These are phyloP conservation scores for Arthrobotrys musiformis DNA, from an alignment of 2,329 filamentous ascomycete species.

Conservation along the genomic window DNA sequence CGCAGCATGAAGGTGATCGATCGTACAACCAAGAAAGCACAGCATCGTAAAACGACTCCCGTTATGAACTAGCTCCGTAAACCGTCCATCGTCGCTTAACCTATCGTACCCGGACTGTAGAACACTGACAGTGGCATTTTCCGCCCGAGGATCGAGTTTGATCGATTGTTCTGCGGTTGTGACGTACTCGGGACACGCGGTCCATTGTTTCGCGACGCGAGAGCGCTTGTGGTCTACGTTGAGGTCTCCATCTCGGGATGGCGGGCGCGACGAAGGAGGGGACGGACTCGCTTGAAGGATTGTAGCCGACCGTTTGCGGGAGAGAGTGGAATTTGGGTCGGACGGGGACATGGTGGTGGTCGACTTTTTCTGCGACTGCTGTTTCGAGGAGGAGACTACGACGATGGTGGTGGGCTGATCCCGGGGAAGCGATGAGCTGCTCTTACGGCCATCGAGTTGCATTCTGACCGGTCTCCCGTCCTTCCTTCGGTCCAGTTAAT, in stretches of 20 bases:
- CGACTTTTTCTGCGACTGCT: slow-evolving; percentile 14
- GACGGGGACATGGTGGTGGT: slow-evolving; percentile 33
- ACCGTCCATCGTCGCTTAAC: slow-evolving; percentile 52
- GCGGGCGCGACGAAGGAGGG: slow-evolving; percentile 50
- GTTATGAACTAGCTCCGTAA: slow-evolving; percentile 54
- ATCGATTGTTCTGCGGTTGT: slow-evolving; percentile 56
- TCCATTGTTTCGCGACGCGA: slow-evolving; percentile 51
- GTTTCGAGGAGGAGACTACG: slow-evolving; percentile 14
- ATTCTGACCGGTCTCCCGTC: slow-evolving; percentile 29
- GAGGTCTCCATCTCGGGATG: slow-evolving; percentile 32
- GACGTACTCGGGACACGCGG: slow-evolving; percentile 46
- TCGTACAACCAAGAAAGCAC: slow-evolving; percentile 58
- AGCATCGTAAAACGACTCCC: slow-evolving; percentile 58
- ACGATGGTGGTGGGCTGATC: slow-evolving; percentile 26
- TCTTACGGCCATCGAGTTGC: slow-evolving; percentile 42
- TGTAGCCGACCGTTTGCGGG: slow-evolving; percentile 51
- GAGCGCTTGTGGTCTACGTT: slow-evolving; percentile 50
- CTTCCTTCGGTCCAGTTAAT: slow-evolving; percentile 24
- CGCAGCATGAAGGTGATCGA: slow-evolving; percentile 57
- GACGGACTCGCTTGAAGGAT: slow-evolving; percentile 46
- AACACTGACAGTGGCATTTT: slow-evolving; percentile 55
- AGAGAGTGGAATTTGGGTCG: slow-evolving; percentile 19
- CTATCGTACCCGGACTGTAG: slow-evolving; percentile 53
- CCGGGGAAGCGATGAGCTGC: slow-evolving; percentile 29
- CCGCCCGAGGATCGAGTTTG: slow-evolving; percentile 56